Evolutionary conservation across 2,329 filamentous ascomycete species (phyloP).

Genomic region (Domatiomyces globalis): DNA sequence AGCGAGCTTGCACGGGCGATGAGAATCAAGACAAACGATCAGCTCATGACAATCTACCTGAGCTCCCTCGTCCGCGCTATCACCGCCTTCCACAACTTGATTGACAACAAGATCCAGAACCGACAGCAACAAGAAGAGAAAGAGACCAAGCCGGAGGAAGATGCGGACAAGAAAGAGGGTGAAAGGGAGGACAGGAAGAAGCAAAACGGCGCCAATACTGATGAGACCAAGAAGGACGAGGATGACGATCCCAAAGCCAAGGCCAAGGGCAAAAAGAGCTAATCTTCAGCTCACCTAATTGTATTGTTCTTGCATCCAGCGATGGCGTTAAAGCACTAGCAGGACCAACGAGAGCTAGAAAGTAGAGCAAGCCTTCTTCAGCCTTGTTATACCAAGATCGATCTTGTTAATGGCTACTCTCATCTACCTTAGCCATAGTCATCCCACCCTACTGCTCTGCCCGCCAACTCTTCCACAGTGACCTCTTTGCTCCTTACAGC

Average conservation of each 20-base stretch:
- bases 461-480: conserved; percentile 55
- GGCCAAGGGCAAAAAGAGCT: conserved; percentile 41
- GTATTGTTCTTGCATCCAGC: neutral
- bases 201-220: conserved; percentile 30
- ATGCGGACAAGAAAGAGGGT: conserved; percentile 51
- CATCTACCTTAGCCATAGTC: conserved; percentile 17
- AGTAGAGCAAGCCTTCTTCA: no score
- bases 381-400: no score
- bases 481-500: conserved; percentile 44
- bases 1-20: conserved; percentile 88
- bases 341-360: neutral
- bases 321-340: neutral
- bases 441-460: conserved; percentile 43
- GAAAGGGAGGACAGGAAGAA: conserved; percentile 40
- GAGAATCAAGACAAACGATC: conserved; percentile 98
- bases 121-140: conserved; percentile 93
- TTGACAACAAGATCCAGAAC: conserved; percentile 99
- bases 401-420: no score
- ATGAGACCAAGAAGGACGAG: conserved; percentile 43
- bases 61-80: conserved; percentile 94
- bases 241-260: conserved; percentile 45
- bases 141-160: conserved; percentile 59
- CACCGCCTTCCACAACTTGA: conserved; percentile 96
- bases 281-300: conserved; percentile 19
- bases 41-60: conserved; percentile 96